A percentile compares a stretch with the other conserved stretches of the same genome.
Evolutionary conservation across 1,139 yeast species (phyloP).

Genomic region (Pichia sp.): DNA sequence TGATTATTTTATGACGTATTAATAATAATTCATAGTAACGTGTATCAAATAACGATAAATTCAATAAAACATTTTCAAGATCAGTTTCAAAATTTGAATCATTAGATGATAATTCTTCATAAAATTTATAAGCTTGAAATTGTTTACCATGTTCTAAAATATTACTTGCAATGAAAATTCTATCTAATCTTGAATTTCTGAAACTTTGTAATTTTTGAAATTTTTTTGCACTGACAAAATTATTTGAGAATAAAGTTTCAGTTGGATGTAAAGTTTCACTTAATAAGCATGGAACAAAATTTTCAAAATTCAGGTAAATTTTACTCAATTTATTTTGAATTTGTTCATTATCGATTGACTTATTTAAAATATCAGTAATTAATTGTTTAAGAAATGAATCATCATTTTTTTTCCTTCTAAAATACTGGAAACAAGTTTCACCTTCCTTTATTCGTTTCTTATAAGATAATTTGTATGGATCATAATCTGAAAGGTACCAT

Average conservation of each 20-base stretch:
- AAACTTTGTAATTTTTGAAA: constrained; percentile 1
- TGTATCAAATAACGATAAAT: constrained; percentile 19
- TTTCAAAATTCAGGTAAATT: constrained; percentile 5
- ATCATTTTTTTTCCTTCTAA: constrained; percentile 5
- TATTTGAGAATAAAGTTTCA: background rate
- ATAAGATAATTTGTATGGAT: constrained; percentile 2
- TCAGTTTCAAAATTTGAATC: constrained; percentile 3
- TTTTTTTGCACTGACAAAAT: constrained; percentile 2
- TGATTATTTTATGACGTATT: constrained; percentile 6
- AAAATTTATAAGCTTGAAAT: background rate
- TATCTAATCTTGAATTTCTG: constrained; percentile 10
- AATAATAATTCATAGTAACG: constrained; percentile 12
- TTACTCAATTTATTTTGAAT: background rate
- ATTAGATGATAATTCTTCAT: background rate
- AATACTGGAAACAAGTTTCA: constrained; percentile 7
- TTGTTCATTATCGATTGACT: background rate
- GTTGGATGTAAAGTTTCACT: constrained; percentile 16
- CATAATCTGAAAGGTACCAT: constrained; percentile 9
- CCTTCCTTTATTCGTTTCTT: background rate
- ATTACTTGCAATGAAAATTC: constrained; percentile 16
- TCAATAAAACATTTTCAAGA: constrained; percentile 14
- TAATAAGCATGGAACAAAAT: constrained; percentile 17
- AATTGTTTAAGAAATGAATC: constrained; percentile 1
- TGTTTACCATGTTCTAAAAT: constrained; percentile 8
- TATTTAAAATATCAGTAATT: constrained; percentile 1